phyloP scores from a whole-genome alignment of 345 rosid genomes.

The Populus davidiana region DNA sequence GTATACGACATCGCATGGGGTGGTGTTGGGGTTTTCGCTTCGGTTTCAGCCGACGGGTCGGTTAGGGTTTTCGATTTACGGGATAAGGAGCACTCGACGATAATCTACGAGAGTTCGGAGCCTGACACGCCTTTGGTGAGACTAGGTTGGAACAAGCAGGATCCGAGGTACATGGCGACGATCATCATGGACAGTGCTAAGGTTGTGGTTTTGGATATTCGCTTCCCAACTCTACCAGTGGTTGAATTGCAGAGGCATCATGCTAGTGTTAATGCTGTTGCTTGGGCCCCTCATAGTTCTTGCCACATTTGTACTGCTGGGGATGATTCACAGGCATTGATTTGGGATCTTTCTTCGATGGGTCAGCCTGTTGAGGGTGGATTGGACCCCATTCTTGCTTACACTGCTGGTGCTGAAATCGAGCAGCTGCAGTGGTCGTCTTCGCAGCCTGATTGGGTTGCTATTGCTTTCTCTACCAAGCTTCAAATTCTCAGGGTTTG shows the following conservation, averaged over 20 bases:
- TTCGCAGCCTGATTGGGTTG: constrained; percentile 99
- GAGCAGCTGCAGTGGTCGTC: constrained; percentile 98
- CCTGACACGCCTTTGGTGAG: constrained; percentile 90
- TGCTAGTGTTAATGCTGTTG: constrained; percentile 82
- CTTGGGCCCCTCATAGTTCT: constrained; percentile 99
- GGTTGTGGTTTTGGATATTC: constrained; percentile 89
- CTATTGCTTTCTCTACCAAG: constrained; percentile 88
- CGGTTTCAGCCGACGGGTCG: constrained; percentile 91
- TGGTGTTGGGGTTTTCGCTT: constrained; percentile 87
- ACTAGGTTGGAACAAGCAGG: constrained; percentile 98
- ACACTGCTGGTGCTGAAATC: constrained; percentile 92
- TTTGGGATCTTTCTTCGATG: constrained; percentile 95
- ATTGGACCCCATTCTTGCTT: constrained; percentile 87
- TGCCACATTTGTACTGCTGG: constrained; percentile 97
- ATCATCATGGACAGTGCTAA: constrained; percentile 92
- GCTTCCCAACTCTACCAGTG: constrained; percentile 85
- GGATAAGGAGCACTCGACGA: constrained; percentile 89
- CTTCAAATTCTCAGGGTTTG: constrained; percentile 96
- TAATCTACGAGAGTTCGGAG: constrained; percentile 88
- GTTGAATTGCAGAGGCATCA: constrained; percentile 94
- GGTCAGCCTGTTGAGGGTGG: constrained; percentile 96
- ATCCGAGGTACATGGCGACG: constrained; percentile 95
- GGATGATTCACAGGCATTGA: constrained; percentile 92
- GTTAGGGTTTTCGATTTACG: constrained; percentile 84
- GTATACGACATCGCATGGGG: constrained; percentile 99